Base-by-base conservation (phyloP, 2,329 filamentous ascomycete genomes). In the Fusarium gaditjirri region DNA sequence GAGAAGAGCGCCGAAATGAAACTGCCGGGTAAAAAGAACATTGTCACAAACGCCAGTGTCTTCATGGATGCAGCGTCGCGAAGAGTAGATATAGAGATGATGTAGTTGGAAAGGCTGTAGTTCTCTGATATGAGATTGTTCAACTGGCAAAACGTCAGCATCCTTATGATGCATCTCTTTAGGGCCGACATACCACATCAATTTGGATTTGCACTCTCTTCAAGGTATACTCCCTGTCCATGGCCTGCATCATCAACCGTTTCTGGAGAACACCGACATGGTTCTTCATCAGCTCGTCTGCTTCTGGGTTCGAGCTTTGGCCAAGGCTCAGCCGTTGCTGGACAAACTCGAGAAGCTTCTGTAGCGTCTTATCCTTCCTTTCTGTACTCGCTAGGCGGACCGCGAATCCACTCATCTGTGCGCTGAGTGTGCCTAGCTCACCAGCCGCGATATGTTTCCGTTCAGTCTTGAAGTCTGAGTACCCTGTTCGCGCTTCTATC, bases 31-130 rank as follows among this genome's bases (percentile, higher is more conserved):
- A 84, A 76, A 70, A 84, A 84, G 39, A 84, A 78, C 82, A 84
- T 83, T 64, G 83, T 82, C 25, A 84, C 81, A 25, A 84, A 76
- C 23, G 83, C 83, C 27, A 84, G 68, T 12, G 81, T 83, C 76
- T 83, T 84, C 83, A 84, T 84, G 5, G 82, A 82, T 1, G 81
- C 80, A n/a, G 82, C 81, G 58, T 84, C 82, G 21, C 82, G 80
- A 60, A 81, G 80, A 59, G 78, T 82, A 17, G 78, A 80, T 23
- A 78, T 67, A 4, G 81, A 81, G 27, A 83, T 81, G 53, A 79
- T 76, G 9, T 81, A 78, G 47, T 79, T 81, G 62, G 78, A 78
- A 46, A 80, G 72, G 66, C 78, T 80, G 68, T 84, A 82, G 36
- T 79, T 76, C 68, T 81, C 79, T 11, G 80, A 78, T 57, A 83